Conservation (phyloP, 2,329 filamentous ascomycete species). For the Exophiala oligosperma region DNA sequence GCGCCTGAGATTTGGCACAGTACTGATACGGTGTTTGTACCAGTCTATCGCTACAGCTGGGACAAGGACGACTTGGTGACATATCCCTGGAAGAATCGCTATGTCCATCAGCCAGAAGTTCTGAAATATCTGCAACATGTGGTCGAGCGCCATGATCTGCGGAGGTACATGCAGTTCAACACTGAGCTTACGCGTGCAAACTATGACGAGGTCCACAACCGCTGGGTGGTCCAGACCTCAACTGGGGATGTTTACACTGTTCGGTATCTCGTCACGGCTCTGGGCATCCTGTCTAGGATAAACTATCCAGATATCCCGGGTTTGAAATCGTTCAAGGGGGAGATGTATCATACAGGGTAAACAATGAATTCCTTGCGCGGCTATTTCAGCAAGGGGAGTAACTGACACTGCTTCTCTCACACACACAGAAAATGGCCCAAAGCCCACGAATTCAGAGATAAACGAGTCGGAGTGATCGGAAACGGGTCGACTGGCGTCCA, state of each 20-base stretch:
- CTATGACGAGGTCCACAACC: conserved; percentile 37
- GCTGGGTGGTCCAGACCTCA: conserved; percentile 48
- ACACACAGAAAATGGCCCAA: conserved; percentile 38
- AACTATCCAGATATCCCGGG: conserved; percentile 40
- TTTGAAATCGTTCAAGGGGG: conserved; percentile 40
- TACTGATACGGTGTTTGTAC: conserved; percentile 35
- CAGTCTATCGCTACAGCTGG: conserved; percentile 12
- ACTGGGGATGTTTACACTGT: conserved; percentile 38
- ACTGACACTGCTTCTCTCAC: too few relatives aligned
- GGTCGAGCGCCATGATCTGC: conserved; percentile 44
- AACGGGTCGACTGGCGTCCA: conserved; percentile 46
- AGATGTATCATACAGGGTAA: conserved; percentile 39
- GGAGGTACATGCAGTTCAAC: conserved; percentile 47
- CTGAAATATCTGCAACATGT: conserved; percentile 50
- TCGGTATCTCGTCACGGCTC: conserved; percentile 41
- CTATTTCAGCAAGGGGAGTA: too few relatives aligned
- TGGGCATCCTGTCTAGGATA: conserved; percentile 40
- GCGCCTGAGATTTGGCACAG: background rate
- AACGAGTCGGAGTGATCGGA: conserved; percentile 42
- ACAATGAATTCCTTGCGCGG: too few relatives aligned
- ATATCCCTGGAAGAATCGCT: conserved; percentile 24
- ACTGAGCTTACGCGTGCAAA: conserved; percentile 41
- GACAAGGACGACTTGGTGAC: conserved; percentile 15
- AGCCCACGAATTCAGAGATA: conserved; percentile 13
- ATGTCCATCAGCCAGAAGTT: conserved; percentile 37